A percentile compares a stretch with the other conserved stretches of the same genome.
Conservation (phyloP, 2,329 filamentous ascomycete genomes). For the Nemania diffusa region DNA sequence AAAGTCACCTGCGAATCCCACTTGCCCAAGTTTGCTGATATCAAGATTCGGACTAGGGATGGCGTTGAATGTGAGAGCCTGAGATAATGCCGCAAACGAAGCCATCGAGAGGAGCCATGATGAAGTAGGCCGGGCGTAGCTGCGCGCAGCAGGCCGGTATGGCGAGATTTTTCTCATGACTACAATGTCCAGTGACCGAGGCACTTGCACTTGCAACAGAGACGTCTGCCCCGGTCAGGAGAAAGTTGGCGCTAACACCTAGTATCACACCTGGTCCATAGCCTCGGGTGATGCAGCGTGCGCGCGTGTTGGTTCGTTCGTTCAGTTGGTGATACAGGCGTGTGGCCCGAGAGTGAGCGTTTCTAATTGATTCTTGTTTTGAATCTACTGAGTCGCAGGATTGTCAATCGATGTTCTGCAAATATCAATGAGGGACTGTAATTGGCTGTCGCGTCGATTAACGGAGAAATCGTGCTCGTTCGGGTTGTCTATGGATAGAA, state of each 20-base stretch:
- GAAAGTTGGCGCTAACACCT: conserved; percentile 33
- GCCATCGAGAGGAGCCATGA: conserved; percentile 54
- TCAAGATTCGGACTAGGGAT: conserved; percentile 79
- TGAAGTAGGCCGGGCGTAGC: conserved; percentile 36
- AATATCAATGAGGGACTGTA: conserved; percentile 3
- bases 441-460: conserved; percentile 10
- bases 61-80: conserved; percentile 68
- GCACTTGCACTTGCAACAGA: conserved; percentile 33
- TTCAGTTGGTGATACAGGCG: not conserved
- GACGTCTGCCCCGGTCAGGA: conserved; percentile 43
- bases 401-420: conserved; percentile 7
- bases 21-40: conserved; percentile 79
- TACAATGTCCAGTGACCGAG: conserved; percentile 42
- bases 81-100: conserved; percentile 56
- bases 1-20: conserved; percentile 90
- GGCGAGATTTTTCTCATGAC: conserved; percentile 62
- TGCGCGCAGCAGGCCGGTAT: conserved; percentile 56
- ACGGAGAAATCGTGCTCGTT: conserved; percentile 4
- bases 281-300: conserved; percentile 38
- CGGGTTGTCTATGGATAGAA: conserved; percentile 17
- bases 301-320: conserved; percentile 19
- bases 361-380: conserved; percentile 21
- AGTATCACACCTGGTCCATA: conserved; percentile 46
- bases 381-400: not conserved
- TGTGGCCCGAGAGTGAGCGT: not conserved